phyloP scores from a whole-genome alignment of 106 monocot species.

The Phalaenopsis aphrodite region DNA sequence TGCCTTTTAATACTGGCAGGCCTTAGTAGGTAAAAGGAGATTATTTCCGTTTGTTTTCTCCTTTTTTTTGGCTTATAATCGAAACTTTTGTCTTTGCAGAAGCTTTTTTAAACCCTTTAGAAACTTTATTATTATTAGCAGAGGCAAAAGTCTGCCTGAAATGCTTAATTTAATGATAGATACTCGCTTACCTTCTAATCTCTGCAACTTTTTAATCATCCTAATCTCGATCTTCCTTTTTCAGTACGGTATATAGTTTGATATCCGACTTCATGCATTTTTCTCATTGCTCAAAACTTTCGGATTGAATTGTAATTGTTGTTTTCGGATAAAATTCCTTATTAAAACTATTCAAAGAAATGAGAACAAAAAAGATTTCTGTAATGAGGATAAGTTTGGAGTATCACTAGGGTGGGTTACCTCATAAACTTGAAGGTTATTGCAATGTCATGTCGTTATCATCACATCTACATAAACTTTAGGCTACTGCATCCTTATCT shows the following conservation, averaged over 20 bases:
- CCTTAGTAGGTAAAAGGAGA: no score
- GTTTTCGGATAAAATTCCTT: not conserved
- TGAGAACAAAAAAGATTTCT: not conserved
- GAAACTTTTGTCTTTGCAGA: no score
- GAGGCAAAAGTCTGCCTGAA: not conserved
- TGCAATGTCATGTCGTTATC: not conserved
- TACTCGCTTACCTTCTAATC: conserved; percentile 21
- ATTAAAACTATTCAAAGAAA: not conserved
- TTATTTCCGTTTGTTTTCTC: no score
- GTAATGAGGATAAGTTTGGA: not conserved
- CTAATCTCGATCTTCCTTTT: no score
- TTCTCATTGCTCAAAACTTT: no score
- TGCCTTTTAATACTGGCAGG: no score
- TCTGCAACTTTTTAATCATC: no score
- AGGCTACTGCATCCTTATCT: not conserved
- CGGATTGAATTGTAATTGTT: not conserved
- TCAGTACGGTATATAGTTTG: no score
- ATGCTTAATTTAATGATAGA: conserved; percentile 17
- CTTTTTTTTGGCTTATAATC: no score
- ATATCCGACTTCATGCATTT: no score
- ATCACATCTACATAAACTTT: not conserved
- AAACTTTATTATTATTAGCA: no score
- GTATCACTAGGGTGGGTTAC: not conserved
- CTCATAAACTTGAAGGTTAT: not conserved
- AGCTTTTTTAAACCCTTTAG: no score